Conservation (phyloP, 164 flowering plant species). For the Chloranthus sessilifolius region DNA sequence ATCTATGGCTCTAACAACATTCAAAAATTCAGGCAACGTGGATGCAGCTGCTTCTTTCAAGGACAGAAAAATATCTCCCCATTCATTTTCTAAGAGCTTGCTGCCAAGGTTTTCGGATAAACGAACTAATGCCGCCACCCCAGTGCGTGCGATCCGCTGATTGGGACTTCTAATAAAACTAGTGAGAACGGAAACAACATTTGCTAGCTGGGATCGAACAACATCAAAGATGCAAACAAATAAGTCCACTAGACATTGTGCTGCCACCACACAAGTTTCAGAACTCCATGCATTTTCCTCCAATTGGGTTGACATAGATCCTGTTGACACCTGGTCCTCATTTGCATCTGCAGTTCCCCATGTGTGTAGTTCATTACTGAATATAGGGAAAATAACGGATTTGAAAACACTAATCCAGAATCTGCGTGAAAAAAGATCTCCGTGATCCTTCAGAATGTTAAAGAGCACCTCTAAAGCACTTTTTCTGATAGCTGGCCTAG, state of each 20-base stretch:
- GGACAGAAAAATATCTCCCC: slow-evolving; percentile 58
- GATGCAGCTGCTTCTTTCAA: slow-evolving; percentile 69
- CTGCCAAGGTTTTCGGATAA: slow-evolving; percentile 56
- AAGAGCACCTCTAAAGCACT: slow-evolving; percentile 94
- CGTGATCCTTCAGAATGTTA: slow-evolving; percentile 95
- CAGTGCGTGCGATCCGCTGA: slow-evolving; percentile 70
- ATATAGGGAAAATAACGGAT: slow-evolving; percentile 70
- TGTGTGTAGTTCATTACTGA: slow-evolving; percentile 26
- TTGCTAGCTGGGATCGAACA: slow-evolving; percentile 54
- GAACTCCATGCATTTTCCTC: slow-evolving; percentile 62
- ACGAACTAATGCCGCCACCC: slow-evolving; percentile 66
- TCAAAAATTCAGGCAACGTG: slow-evolving; percentile 48
- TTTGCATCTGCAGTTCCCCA: slow-evolving; percentile 18
- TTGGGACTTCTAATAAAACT: slow-evolving; percentile 50
- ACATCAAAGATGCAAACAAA: slow-evolving; percentile 60
- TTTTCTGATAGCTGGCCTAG: slow-evolving; percentile 80
- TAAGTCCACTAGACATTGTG: slow-evolving; percentile 71
- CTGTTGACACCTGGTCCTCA: slow-evolving; percentile 26
- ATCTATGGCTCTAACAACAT: slow-evolving; percentile 63
- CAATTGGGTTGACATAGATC: slow-evolving; percentile 19
- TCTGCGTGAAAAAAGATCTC: slow-evolving; percentile 72
- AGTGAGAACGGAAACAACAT: slow-evolving; percentile 56
- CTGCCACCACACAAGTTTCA: slow-evolving; percentile 73
- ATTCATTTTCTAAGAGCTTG: slow-evolving; percentile 70
- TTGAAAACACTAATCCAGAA: slow-evolving; percentile 71